A percentile compares a stretch with the other conserved stretches of the same genome.
phyloP scores from a whole-genome alignment of 179 eudicot genomes.

The Pouteria campechiana region DNA sequence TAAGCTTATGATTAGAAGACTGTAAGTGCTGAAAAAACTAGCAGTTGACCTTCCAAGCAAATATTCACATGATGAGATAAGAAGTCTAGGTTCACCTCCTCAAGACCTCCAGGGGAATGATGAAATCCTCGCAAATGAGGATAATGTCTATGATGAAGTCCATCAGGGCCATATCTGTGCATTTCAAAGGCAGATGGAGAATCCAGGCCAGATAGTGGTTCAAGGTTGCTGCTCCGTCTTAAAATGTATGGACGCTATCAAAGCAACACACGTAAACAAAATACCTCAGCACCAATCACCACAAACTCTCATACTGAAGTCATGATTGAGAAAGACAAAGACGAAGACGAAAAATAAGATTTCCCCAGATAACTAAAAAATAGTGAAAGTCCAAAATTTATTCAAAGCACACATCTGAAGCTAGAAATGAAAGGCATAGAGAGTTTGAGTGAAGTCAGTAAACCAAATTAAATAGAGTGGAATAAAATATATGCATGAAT shows the following conservation, averaged over 20 bases:
- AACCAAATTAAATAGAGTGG: no score
- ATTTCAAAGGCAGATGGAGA: slow-evolving; percentile 34
- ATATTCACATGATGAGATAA: not conserved
- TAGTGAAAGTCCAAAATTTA: no score
- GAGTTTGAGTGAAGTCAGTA: no score
- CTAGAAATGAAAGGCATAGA: no score
- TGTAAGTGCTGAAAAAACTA: not conserved
- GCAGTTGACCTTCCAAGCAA: not conserved
- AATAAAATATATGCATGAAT: no score
- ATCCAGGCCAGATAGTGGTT: slow-evolving; percentile 35
- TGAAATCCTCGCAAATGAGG: slow-evolving; percentile 67
- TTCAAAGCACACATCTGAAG: no score
- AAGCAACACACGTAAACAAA: slow-evolving; percentile 4
- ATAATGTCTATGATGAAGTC: slow-evolving; percentile 56
- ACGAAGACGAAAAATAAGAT: no score
- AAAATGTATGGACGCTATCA: slow-evolving; percentile 56
- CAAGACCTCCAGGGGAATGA: slow-evolving; percentile 62
- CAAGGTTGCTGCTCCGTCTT: slow-evolving; percentile 61
- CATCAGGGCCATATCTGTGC: slow-evolving; percentile 40
- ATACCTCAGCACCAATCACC: not conserved
- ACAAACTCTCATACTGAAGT: no score
- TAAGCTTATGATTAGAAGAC: no score
- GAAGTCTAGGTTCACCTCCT: slow-evolving; percentile 49
- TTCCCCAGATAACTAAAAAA: no score
- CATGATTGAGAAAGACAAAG: slow-evolving; percentile 1